Percentiles rank a stretch among this genome's conserved stretches.
phyloP scores from a whole-genome alignment of 306 rosid species.

The Cucurbita pepo region DNA sequence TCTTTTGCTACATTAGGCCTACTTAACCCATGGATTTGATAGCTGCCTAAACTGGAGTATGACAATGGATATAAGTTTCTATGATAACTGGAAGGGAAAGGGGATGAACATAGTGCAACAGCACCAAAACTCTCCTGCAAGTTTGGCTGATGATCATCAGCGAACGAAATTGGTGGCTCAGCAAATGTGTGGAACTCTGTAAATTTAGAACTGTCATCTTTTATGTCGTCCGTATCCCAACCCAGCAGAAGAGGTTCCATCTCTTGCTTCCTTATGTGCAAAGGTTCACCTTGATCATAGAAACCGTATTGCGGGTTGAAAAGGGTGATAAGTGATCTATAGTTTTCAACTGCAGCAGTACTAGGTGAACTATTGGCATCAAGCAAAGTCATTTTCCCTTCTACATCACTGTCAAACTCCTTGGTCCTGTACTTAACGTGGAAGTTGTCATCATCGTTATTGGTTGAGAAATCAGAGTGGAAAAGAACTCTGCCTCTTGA shows the following conservation, averaged over 20 bases:
- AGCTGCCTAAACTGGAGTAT: conserved; percentile 17
- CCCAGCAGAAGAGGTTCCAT: conserved; percentile 29
- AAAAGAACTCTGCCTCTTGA: conserved; percentile 20
- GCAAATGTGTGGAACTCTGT: conserved; percentile 11
- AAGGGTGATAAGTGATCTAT: conserved; percentile 11
- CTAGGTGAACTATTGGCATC: conserved; percentile 11
- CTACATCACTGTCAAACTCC: conserved; percentile 18
- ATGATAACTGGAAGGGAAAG: conserved; percentile 15
- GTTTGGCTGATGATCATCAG: conserved; percentile 13
- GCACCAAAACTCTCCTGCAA: conserved; percentile 11
- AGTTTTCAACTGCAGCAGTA: conserved; percentile 19
- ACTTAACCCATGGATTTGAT: conserved; percentile 18
- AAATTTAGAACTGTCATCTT: conserved; percentile 12
- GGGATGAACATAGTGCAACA: conserved; percentile 17
- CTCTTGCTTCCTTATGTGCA: conserved; percentile 20
- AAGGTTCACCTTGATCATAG: conserved; percentile 7
- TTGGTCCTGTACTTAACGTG: conserved; percentile 17
- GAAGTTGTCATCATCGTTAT: conserved; percentile 7
- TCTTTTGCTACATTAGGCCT: conserved; percentile 17
- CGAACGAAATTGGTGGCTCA: conserved; percentile 12
- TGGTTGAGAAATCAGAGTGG: conserved; percentile 16
- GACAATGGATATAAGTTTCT: conserved; percentile 13
- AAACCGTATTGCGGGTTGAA: conserved; percentile 18
- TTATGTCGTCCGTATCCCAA: conserved; percentile 15
- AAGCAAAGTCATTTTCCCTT: conserved; percentile 12